Evolutionary conservation across 23 red algal genomes (phyloP).

Genomic region (Pyropia haitanensis): DNA sequence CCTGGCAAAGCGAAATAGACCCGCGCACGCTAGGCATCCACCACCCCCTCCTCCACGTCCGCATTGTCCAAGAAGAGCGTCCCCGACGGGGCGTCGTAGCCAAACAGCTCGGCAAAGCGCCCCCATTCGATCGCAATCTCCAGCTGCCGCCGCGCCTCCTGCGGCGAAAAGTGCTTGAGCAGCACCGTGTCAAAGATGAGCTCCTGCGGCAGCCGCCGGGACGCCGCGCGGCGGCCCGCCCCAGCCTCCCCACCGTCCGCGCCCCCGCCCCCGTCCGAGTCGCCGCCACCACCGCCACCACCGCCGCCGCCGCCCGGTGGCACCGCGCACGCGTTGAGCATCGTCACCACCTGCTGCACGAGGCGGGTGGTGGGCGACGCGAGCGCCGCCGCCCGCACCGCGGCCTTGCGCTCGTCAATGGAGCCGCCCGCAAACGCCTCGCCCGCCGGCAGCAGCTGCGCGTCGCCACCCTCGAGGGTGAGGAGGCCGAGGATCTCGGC

Average conservation of each 20-base stretch:
- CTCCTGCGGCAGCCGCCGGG: slow-evolving; percentile 71
- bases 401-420: slow-evolving; percentile 87
- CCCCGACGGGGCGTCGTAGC: slow-evolving; percentile 73
- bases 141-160: slow-evolving; percentile 74
- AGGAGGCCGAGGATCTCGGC: slow-evolving; percentile 83
- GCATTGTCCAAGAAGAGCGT: slow-evolving; percentile 78
- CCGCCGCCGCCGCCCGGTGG: too few species aligned
- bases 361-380: slow-evolving; percentile 51
- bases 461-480: slow-evolving; percentile 68
- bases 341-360: slow-evolving; percentile 60
- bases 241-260: too few species aligned
- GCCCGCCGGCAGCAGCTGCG: slow-evolving; percentile 53
- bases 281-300: too few species aligned
- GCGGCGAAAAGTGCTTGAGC: slow-evolving; percentile 80
- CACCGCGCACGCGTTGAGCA: slow-evolving; percentile 13
- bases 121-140: slow-evolving; percentile 99
- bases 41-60: slow-evolving; percentile 28
- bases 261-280: too few species aligned
- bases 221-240: too few species aligned
- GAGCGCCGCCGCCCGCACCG: slow-evolving; percentile 63
- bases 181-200: slow-evolving; percentile 97
- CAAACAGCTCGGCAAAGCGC: slow-evolving; percentile 92
- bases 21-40: too few species aligned
- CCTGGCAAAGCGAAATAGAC: too few species aligned
- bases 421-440: slow-evolving; percentile 51